phyloP scores from a whole-genome alignment of 2,329 filamentous ascomycete species.

The Botrytis galanthina region DNA sequence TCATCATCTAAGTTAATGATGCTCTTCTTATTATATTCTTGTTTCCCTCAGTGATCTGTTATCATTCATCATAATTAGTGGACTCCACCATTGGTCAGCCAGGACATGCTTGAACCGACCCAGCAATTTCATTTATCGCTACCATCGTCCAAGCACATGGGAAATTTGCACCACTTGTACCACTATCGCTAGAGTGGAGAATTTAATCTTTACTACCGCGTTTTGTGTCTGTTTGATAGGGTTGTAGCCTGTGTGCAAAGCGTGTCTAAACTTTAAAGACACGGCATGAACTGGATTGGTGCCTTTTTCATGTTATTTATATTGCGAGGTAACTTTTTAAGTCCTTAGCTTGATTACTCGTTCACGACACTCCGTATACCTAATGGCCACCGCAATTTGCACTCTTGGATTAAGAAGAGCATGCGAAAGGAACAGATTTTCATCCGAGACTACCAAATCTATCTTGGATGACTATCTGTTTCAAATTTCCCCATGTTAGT shows the following conservation, averaged over 20 bases:
- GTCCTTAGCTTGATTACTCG: not conserved
- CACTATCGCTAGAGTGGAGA: conserved; percentile 2
- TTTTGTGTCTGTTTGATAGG: conserved; percentile 5
- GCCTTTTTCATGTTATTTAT: not conserved
- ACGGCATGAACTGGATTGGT: not conserved
- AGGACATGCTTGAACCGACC: not conserved
- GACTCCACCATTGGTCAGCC: not conserved
- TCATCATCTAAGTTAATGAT: not conserved
- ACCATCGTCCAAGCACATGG: conserved; percentile 3
- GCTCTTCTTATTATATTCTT: not conserved
- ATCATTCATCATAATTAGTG: not conserved
- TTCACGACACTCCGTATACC: not conserved
- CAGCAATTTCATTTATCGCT: conserved; percentile 1
- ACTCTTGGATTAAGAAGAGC: not conserved
- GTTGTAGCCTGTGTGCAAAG: not conserved
- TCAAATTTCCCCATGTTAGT: conserved; percentile 5
- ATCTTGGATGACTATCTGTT: conserved; percentile 2
- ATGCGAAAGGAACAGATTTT: conserved; percentile 2
- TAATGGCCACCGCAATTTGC: not conserved
- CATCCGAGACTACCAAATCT: conserved; percentile 1
- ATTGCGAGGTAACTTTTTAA: not conserved
- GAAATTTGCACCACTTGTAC: conserved; percentile 13
- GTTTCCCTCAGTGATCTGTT: not conserved
- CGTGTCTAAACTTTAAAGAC: conserved; percentile 9
- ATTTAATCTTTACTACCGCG: not conserved